Conservation (phyloP, 257 asterid genomes). For the Leptodermis oblonga region DNA sequence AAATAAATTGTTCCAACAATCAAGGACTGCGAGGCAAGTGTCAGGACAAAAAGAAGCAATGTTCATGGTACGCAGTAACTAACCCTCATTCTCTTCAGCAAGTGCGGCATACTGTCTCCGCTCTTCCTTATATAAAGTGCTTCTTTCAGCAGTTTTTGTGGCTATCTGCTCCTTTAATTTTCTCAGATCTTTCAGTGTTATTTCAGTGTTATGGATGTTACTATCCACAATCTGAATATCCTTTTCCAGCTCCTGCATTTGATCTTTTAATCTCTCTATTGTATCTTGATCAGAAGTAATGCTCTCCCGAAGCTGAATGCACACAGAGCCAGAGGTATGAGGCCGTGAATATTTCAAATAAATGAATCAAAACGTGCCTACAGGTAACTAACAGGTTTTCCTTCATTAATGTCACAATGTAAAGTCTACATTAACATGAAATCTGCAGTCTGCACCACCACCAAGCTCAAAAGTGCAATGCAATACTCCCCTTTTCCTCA, state of each 20-base stretch:
- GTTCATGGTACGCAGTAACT: conserved; percentile 13
- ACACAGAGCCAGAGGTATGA: conserved; percentile 20
- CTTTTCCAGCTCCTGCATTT: conserved; percentile 68
- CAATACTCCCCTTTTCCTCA: no score
- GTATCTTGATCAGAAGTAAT: conserved; percentile 77
- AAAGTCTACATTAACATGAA: not conserved
- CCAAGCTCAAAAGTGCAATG: not conserved
- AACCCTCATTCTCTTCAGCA: conserved; percentile 76
- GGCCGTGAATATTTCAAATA: conserved; percentile 11
- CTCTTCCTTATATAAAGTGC: conserved; percentile 64
- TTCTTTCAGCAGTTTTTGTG: conserved; percentile 81
- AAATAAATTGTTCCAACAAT: not conserved
- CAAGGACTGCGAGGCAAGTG: not conserved
- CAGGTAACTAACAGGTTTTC: not conserved
- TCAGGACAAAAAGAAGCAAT: not conserved
- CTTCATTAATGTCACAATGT: conserved; percentile 2
- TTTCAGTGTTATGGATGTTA: conserved; percentile 69
- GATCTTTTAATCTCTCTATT: conserved; percentile 54
- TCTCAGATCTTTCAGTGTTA: conserved; percentile 56
- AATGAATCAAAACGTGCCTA: not conserved
- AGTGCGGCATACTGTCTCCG: conserved; percentile 65
- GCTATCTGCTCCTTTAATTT: conserved; percentile 61
- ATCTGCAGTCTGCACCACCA: conserved; percentile 1
- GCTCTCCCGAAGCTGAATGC: conserved; percentile 73
- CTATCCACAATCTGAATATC: conserved; percentile 57